Percentiles rank a stretch among this genome's conserved stretches.
Evolutionary conservation across 495 filamentous ascomycete species (phyloP).

Genomic region (Aspergillus taichungensis): DNA sequence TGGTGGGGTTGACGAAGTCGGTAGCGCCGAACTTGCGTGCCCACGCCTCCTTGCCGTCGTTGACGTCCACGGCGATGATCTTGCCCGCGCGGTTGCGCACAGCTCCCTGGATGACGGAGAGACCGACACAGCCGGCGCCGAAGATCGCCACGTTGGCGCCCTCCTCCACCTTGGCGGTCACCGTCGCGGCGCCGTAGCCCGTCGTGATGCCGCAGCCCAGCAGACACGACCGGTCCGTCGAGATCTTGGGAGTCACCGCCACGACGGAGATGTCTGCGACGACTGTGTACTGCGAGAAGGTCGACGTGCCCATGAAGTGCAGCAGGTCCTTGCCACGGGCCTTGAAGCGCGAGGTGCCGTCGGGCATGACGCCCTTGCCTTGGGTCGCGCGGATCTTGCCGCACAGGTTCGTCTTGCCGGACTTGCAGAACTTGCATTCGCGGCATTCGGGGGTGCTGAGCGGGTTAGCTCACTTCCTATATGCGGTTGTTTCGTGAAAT

Average conservation of each 20-base stretch:
- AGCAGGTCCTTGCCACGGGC: conserved; percentile 89
- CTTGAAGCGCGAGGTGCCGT: conserved; percentile 91
- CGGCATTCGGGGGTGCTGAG: conserved; percentile 85
- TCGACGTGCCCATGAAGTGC: conserved; percentile 99
- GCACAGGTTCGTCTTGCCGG: conserved; percentile 98
- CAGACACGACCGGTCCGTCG: conserved; percentile 92
- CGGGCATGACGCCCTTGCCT: conserved; percentile 93
- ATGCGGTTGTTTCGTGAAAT: neutral
- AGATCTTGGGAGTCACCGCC: conserved; percentile 80
- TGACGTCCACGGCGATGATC: conserved; percentile 96
- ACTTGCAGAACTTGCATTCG: conserved; percentile 99
- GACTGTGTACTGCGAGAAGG: conserved; percentile 97
- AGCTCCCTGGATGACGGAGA: conserved; percentile 90
- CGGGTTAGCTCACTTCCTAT: too few relatives aligned
- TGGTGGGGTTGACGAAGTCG: conserved; percentile 89
- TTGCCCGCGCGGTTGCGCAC: conserved; percentile 76
- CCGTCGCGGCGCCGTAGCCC: conserved; percentile 90
- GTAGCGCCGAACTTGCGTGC: conserved; percentile 90
- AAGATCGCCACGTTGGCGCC: conserved; percentile 90
- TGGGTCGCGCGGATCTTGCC: conserved; percentile 98
- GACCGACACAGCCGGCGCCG: conserved; percentile 89
- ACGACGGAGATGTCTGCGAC: conserved; percentile 98
- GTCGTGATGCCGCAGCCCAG: conserved; percentile 98
- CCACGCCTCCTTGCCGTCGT: conserved; percentile 88
- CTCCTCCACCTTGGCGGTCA: conserved; percentile 83